Base-by-base conservation (phyloP, 1,284 basidiomycete species). In the Marasmius tenuissimus region DNA sequence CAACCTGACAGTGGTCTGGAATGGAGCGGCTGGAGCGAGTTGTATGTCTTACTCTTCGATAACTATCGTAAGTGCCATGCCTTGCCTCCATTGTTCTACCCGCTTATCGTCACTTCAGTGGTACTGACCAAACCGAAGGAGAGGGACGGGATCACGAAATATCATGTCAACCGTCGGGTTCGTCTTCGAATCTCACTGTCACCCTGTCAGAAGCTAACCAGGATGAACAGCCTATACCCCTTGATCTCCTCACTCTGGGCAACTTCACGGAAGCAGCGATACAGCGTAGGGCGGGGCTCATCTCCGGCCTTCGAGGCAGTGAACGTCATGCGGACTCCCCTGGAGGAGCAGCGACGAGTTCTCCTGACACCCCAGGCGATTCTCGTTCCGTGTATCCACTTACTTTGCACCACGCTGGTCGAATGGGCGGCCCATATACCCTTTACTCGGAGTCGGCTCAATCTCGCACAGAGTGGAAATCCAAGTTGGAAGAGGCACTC, bases 31-130 rank as follows among this genome's bases (percentile, higher is more conserved):
- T 96, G 93, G 91, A 89, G 85, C 42, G 95, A 97, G 69, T 78
- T 96, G 1, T 91, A 90, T 66, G 89, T 95, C 4, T 81, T 97
- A 61, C 78, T 97, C 3, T 97, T 98, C 71, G 96, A 97, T 72
- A 94, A 97, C 72, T 97, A 96, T 69, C 75, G 94, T 94, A 68
- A 73, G 91, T 79, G 22, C 35, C 35, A 14, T 39, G 56, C 34
- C 51, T 27, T 27, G 4, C 42, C 37, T 20, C 58, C 18, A 37
- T 39, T 11, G 18, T 14, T 22, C n/a, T 42, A 53, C 8, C 49
- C 58, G 35, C 34, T 45, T 73, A 16, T 66, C 39, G 7, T 58
- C 48, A 50, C 45, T 61, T 10, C 71, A 95, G 94, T 96, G 70
- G 92, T 97, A 48, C 85, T 96, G 78, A 94, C 93, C 9, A 96